Evolutionary conservation across 345 rosid species (phyloP).

Genomic region (Citrus glauca): DNA sequence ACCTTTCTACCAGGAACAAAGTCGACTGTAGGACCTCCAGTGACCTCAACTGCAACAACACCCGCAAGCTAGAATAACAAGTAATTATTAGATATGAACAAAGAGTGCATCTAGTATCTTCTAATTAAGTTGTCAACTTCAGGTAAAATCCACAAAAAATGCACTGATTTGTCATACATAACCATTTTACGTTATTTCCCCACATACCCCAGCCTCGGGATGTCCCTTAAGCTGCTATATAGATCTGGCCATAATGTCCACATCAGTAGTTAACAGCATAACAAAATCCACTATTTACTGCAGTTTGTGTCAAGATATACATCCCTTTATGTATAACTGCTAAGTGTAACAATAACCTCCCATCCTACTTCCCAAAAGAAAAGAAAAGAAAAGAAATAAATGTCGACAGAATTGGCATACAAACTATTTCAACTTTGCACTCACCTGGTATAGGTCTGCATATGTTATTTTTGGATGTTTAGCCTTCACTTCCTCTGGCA

Average conservation of each 20-base stretch:
- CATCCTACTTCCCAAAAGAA: neutral
- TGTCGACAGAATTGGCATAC: neutral
- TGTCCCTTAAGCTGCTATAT: neutral
- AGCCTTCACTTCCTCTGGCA: constrained; percentile 73
- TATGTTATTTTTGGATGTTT: constrained; percentile 76
- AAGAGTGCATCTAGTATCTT: neutral
- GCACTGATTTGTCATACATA: neutral
- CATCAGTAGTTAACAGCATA: neutral
- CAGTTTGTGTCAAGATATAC: neutral
- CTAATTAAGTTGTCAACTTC: neutral
- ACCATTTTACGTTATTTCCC: neutral
- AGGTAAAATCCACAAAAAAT: neutral
- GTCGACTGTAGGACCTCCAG: constrained; percentile 84
- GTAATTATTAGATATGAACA: neutral
- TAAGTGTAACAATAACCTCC: neutral
- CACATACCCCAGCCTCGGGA: neutral
- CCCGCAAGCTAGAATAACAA: constrained; percentile 71
- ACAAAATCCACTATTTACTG: neutral
- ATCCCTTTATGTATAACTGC: neutral
- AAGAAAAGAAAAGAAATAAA: neutral
- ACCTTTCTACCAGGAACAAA: constrained; percentile 94
- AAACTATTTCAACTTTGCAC: constrained; percentile 1
- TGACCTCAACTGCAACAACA: constrained; percentile 93
- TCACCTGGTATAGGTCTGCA: constrained; percentile 72
- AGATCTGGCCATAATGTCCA: neutral